Evolutionary conservation across 331 rosid genomes (phyloP), one percentile per base, ranked within the genome.

Genomic region (Dryas integrifolia): DNA sequence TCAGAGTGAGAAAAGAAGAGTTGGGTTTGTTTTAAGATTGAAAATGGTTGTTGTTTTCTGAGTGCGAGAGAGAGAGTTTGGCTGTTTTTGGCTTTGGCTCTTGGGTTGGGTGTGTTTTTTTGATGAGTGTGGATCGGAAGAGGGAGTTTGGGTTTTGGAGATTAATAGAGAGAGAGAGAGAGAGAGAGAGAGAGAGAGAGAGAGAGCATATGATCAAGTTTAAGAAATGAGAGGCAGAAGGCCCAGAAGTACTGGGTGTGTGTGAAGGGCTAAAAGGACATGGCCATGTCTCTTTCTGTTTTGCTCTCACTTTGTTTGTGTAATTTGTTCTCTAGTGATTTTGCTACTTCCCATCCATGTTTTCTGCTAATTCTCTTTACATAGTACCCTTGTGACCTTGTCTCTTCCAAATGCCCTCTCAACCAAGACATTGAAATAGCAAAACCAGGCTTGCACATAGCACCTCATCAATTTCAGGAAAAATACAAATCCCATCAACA

Each of bases 221-320:
- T 26, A 2, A 26, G 30, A 26, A 26, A 26, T 26, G 30, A 26
- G 30, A 26, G 30, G 78, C 69, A 79, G 79, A 74, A 77, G 9
- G 9, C 21, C 45, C 38, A n/a, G 45, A 59, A 35, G 26, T 35
- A 51, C 30, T 3, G 73, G 3, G 62, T 76, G 79, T 61, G 46
- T 74, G 88, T 72, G 78, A 79, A 75, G 65, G 48, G 81, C 83
- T 67, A 76, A 70, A 83, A 77, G 87, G 77, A 69, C 70, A 74
- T 52, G 58, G 79, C 75, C 52, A 61, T 83, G 73, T 62, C 81
- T 79, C 49, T 62, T 80, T 79, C 49, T 79, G 60, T 39, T 50
- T 35, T 67, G 51, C 69, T 78, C 49, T 67, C 55, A 43, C 35
- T 14, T 65, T 65, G 24, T 67, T 40, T 38, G 47, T 63, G 50